Conservation (phyloP, 495 filamentous ascomycete genomes). For the Neurospora sp. region DNA sequence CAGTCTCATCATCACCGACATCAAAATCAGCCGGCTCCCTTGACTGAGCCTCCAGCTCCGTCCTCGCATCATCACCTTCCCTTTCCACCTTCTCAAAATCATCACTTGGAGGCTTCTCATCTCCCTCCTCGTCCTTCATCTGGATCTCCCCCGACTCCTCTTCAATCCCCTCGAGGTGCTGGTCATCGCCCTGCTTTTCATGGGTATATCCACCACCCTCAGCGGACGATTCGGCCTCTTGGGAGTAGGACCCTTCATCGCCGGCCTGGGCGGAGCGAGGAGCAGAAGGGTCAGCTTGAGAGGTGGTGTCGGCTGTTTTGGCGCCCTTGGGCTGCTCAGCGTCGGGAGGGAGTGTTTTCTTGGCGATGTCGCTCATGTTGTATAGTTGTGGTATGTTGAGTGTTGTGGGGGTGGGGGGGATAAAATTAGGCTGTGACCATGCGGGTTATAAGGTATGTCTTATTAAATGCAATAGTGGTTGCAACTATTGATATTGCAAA, state of each 20-base stretch:
- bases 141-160: conserved; percentile 8
- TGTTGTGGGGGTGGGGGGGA: background rate
- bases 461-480: background rate
- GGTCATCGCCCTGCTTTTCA: background rate
- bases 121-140: conserved; percentile 9
- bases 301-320: conserved; percentile 9
- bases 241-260: background rate
- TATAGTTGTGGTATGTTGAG: background rate
- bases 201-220: conserved; percentile 17
- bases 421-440: background rate
- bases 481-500: background rate
- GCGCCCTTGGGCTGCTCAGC: conserved; percentile 9
- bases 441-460: background rate
- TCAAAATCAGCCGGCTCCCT: conserved; percentile 39
- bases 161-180: conserved; percentile 8
- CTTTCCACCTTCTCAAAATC: background rate
- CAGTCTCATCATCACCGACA: conserved; percentile 8
- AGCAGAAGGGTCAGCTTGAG: conserved; percentile 5
- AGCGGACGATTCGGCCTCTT: background rate
- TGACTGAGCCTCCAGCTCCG: background rate
- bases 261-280: background rate
- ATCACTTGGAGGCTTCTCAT: background rate
- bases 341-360: conserved; percentile 17
- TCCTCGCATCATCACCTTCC: background rate
- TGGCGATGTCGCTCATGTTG: conserved; percentile 21